Conservation (phyloP, 2,329 filamentous ascomycete genomes). For the Monosporascus sp. region DNA sequence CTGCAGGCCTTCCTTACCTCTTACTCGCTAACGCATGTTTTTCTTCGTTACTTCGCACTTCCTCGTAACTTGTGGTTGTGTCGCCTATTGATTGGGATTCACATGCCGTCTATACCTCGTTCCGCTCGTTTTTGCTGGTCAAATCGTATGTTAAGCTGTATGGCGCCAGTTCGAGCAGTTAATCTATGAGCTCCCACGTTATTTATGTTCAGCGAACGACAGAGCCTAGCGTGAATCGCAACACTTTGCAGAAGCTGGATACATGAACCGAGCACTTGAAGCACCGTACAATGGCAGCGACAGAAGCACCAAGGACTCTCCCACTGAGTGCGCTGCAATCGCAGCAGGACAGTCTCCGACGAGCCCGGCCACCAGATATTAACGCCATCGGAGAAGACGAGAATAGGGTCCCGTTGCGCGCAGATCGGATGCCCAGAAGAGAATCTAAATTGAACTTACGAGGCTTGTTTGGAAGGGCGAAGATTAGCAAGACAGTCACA, state of each 20-base stretch:
- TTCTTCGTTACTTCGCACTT: background rate
- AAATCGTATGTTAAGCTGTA: background rate
- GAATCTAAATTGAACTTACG: slow-evolving; percentile 49
- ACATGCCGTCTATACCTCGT: background rate
- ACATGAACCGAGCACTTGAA: background rate
- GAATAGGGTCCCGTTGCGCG: slow-evolving; percentile 37
- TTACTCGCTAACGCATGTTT: background rate
- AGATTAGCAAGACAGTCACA: slow-evolving; percentile 26
- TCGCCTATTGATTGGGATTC: background rate
- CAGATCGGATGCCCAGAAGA: slow-evolving; percentile 38
- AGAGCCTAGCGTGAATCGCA: background rate
- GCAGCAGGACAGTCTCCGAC: slow-evolving; percentile 21
- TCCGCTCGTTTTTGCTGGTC: background rate
- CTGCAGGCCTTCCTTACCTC: background rate
- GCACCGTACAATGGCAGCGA: background rate
- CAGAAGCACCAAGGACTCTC: background rate
- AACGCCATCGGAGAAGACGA: slow-evolving; percentile 25
- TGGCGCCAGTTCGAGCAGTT: background rate
- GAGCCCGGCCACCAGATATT: slow-evolving; percentile 35
- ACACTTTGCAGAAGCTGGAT: background rate
- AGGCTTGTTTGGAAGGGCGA: slow-evolving; percentile 45
- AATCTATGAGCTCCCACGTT: background rate
- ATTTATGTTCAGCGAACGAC: background rate
- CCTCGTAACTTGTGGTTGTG: background rate
- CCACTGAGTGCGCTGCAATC: background rate